Conservation (phyloP, 129 eudicot genomes). For the Silybum marianum region DNA sequence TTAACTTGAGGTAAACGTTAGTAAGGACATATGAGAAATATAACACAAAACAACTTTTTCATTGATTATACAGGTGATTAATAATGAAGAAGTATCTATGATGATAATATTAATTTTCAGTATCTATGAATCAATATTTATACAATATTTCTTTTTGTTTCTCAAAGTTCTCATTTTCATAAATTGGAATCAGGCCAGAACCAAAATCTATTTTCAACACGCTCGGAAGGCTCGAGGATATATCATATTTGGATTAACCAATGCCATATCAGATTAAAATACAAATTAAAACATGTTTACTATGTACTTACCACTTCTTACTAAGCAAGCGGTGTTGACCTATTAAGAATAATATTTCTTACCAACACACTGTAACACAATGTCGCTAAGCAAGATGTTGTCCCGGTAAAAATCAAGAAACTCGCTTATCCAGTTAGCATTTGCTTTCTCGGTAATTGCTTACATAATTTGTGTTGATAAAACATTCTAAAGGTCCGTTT, state of each 20-base stretch:
- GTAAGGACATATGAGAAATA: neutral
- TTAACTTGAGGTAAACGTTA: neutral
- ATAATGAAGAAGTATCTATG: neutral
- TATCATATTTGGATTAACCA: neutral
- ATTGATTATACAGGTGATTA: neutral
- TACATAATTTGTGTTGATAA: no score
- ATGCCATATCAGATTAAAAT: neutral
- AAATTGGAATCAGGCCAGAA: neutral
- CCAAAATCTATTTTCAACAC: neutral
- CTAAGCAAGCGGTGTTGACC: neutral
- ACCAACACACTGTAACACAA: neutral
- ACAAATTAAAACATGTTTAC: neutral
- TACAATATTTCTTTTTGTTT: neutral
- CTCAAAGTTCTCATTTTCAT: neutral
- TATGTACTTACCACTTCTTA: neutral
- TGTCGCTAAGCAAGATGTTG: neutral
- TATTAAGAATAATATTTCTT: no score
- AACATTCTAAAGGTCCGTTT: no score
- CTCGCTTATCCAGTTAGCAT: neutral
- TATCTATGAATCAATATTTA: neutral
- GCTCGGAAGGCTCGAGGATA: neutral
- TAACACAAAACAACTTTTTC: neutral
- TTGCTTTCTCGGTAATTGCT: neutral
- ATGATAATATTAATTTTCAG: neutral
- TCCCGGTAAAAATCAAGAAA: neutral